Evolutionary conservation across 164 flowering plant species (phyloP).

Genomic region (Stephania yunnanensis): DNA sequence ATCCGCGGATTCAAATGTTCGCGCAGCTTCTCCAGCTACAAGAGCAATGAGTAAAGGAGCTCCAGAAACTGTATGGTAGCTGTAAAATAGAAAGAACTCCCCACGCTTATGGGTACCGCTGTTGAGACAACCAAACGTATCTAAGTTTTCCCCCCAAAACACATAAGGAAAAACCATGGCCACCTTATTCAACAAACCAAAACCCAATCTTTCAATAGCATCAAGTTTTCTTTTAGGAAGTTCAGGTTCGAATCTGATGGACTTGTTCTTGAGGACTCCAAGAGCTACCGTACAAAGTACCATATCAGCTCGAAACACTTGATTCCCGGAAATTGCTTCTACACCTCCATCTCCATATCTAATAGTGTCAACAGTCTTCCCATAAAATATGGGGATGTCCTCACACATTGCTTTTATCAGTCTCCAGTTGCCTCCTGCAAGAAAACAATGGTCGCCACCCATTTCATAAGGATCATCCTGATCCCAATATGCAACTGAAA

Average conservation of each 20-base stretch:
- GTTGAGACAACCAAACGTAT: slow-evolving; percentile 80
- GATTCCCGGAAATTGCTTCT: slow-evolving; percentile 65
- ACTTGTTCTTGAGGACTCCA: slow-evolving; percentile 68
- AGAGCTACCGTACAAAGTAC: slow-evolving; percentile 92
- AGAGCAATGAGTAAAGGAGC: slow-evolving; percentile 79
- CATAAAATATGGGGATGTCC: slow-evolving; percentile 69
- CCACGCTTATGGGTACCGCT: slow-evolving; percentile 52
- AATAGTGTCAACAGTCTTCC: slow-evolving; percentile 56
- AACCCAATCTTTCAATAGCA: slow-evolving; percentile 84
- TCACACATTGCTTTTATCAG: slow-evolving; percentile 72
- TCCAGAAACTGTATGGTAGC: slow-evolving; percentile 91
- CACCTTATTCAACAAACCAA: slow-evolving; percentile 89
- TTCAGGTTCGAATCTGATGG: slow-evolving; percentile 75
- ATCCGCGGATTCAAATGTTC: slow-evolving; percentile 58
- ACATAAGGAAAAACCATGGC: slow-evolving; percentile 87
- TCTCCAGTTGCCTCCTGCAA: slow-evolving; percentile 86
- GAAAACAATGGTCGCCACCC: slow-evolving; percentile 98
- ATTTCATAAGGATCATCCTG: slow-evolving; percentile 99
- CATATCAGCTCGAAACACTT: slow-evolving; percentile 75
- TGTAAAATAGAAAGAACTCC: slow-evolving; percentile 82
- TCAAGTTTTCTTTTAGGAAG: slow-evolving; percentile 69
- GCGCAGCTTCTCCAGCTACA: slow-evolving; percentile 95
- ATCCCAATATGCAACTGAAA: slow-evolving; percentile 91
- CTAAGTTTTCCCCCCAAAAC: slow-evolving; percentile 93
- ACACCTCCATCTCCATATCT: slow-evolving; percentile 71